These are phyloP conservation scores for Cercospora sp. DNA, from an alignment of 2,329 filamentous ascomycete genomes.

Conservation along the genomic window DNA sequence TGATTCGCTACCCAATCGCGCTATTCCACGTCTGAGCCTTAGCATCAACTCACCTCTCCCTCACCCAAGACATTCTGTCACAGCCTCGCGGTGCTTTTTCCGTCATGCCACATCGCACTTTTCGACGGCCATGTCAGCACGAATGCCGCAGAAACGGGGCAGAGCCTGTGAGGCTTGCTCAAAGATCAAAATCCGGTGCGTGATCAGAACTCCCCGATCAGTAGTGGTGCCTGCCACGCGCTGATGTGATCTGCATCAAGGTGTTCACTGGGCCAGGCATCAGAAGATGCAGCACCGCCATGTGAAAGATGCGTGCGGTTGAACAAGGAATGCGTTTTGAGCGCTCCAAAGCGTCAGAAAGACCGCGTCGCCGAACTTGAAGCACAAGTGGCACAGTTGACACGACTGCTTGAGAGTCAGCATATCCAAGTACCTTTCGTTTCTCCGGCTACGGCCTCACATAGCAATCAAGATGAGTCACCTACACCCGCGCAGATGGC, in stretches of 20 bases:
- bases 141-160: slow-evolving; percentile 18
- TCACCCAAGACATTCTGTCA: neutral
- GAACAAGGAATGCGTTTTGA: slow-evolving; percentile 32
- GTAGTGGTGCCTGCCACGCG: neutral
- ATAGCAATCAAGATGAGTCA: neutral
- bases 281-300: slow-evolving; percentile 23
- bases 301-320: slow-evolving; percentile 35
- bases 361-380: slow-evolving; percentile 34
- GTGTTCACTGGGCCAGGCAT: slow-evolving; percentile 18
- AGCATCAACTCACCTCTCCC: neutral
- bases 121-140: neutral
- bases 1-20: neutral
- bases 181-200: slow-evolving; percentile 17
- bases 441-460: neutral
- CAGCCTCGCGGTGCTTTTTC: neutral
- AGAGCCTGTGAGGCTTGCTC: slow-evolving; percentile 25
- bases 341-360: slow-evolving; percentile 30
- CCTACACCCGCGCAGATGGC: neutral
- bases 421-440: slow-evolving; percentile 18
- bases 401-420: slow-evolving; percentile 31
- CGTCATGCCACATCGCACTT: slow-evolving; percentile 1
- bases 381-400: slow-evolving; percentile 34
- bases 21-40: slow-evolving; percentile 1
- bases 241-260: slow-evolving; percentile 10
- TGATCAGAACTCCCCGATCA: neutral